phyloP scores from a whole-genome alignment of 495 filamentous ascomycete genomes.

The Penicillium salamii region DNA sequence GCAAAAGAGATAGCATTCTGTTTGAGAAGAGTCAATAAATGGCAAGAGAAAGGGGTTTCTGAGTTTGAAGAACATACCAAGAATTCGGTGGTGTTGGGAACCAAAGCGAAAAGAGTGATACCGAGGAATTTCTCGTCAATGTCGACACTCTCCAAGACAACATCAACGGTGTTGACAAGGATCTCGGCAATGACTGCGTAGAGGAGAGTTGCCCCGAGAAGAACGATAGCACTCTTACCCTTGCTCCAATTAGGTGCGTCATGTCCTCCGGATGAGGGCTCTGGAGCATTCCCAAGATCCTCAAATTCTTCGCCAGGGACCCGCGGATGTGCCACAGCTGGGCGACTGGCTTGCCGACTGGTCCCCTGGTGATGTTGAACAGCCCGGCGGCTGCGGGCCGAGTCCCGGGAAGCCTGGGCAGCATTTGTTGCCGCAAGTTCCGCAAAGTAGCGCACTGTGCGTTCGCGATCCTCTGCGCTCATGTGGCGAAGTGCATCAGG shows the following conservation, averaged over 20 bases:
- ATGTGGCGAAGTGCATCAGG: constrained; percentile 53
- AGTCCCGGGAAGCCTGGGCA: constrained; percentile 81
- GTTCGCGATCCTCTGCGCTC: constrained; percentile 73
- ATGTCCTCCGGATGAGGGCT: constrained; percentile 66
- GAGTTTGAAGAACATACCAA: constrained; percentile 55
- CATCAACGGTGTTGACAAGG: constrained; percentile 91
- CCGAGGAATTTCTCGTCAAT: constrained; percentile 98
- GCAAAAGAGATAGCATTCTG: constrained; percentile 99
- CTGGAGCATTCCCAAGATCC: constrained; percentile 38
- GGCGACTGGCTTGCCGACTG: constrained; percentile 27
- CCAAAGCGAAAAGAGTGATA: constrained; percentile 93
- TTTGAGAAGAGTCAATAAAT: constrained; percentile 29
- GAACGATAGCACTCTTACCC: constrained; percentile 81
- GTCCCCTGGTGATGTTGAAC: constrained; percentile 19
- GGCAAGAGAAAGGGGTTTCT: background rate
- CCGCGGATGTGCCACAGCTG: constrained; percentile 26
- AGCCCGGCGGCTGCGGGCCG: constrained; percentile 50
- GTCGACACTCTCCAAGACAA: constrained; percentile 82
- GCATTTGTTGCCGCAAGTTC: constrained; percentile 93
- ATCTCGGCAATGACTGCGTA: constrained; percentile 98
- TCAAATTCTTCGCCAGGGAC: constrained; percentile 37
- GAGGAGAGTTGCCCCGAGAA: constrained; percentile 84
- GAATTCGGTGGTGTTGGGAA: constrained; percentile 98
- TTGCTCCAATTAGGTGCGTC: constrained; percentile 98
- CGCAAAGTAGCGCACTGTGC: constrained; percentile 75